Percentiles rank a stretch among this genome's conserved stretches.
These are phyloP conservation scores for Eutypa lata DNA, from an alignment of 2,329 filamentous ascomycete genomes.

Conservation along the genomic window DNA sequence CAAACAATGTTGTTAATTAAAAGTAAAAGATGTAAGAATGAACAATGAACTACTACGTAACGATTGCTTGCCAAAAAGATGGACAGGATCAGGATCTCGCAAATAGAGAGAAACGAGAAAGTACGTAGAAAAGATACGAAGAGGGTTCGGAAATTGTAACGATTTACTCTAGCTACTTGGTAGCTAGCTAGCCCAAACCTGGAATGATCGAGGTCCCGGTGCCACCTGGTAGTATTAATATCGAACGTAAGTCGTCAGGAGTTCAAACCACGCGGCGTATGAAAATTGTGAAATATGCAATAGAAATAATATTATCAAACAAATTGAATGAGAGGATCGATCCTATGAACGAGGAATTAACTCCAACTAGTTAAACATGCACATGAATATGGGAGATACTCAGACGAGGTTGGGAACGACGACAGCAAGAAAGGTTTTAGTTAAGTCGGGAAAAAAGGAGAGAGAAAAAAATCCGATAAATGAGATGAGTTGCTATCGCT, in stretches of 20 bases:
- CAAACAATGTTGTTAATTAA: background rate
- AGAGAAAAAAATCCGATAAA: background rate
- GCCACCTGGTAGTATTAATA: background rate
- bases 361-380: background rate
- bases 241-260: background rate
- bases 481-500: background rate
- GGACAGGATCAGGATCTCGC: background rate
- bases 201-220: background rate
- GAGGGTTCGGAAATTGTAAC: background rate
- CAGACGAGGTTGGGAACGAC: background rate
- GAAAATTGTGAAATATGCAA: background rate
- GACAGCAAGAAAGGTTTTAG: slow-evolving; percentile 2
- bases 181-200: background rate
- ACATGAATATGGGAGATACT: background rate
- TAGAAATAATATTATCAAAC: background rate
- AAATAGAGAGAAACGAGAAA: background rate
- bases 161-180: no score
- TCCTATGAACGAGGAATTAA: background rate
- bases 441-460: slow-evolving; percentile 8
- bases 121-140: background rate
- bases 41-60: background rate
- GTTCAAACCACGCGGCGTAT: no score
- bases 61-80: background rate
- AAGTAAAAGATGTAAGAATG: background rate
- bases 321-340: background rate